Percentiles rank a stretch among this genome's conserved stretches.
phyloP scores from a whole-genome alignment of 352 stramenopile species.

The Elongisporangium anandrum region DNA sequence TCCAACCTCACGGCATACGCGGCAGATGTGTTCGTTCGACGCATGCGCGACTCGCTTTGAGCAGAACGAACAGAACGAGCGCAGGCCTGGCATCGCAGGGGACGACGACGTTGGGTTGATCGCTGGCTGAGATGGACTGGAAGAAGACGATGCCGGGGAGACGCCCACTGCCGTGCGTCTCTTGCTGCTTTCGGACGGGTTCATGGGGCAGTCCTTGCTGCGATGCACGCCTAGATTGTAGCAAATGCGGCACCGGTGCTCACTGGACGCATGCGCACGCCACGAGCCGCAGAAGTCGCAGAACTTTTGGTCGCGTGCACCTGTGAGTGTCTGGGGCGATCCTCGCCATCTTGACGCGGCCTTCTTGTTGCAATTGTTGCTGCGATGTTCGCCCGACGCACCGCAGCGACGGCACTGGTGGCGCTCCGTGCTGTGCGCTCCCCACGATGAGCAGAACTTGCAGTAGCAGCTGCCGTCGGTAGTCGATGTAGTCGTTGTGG shows the following conservation, averaged over 20 bases:
- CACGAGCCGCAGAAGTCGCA: slow-evolving; percentile 57
- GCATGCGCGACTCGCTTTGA: slow-evolving; percentile 45
- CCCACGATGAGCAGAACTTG: slow-evolving; percentile 49
- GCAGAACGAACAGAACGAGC: slow-evolving; percentile 53
- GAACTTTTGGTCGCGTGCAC: slow-evolving; percentile 31
- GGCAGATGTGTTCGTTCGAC: slow-evolving; percentile 57
- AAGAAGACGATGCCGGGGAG: neutral
- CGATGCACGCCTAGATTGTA: slow-evolving; percentile 50
- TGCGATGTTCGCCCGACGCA: slow-evolving; percentile 50
- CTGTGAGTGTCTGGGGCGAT: slow-evolving; percentile 22
- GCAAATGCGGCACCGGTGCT: slow-evolving; percentile 70
- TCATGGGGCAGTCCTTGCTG: slow-evolving; percentile 55
- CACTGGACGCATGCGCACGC: slow-evolving; percentile 43
- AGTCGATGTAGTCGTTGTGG: slow-evolving; percentile 7
- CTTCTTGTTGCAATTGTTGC: slow-evolving; percentile 35
- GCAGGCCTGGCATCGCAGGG: neutral
- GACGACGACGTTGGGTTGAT: slow-evolving; percentile 5
- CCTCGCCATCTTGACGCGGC: slow-evolving; percentile 33
- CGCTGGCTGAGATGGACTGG: slow-evolving; percentile 1
- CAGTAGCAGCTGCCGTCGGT: slow-evolving; percentile 42
- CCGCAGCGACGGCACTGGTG: slow-evolving; percentile 59
- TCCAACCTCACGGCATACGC: slow-evolving; percentile 46
- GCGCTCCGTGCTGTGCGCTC: slow-evolving; percentile 48
- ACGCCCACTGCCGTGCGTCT: neutral
- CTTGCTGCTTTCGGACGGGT: slow-evolving; percentile 9